Evolutionary conservation across 306 rosid genomes (phyloP).

Genomic region (Vigna radiata): DNA sequence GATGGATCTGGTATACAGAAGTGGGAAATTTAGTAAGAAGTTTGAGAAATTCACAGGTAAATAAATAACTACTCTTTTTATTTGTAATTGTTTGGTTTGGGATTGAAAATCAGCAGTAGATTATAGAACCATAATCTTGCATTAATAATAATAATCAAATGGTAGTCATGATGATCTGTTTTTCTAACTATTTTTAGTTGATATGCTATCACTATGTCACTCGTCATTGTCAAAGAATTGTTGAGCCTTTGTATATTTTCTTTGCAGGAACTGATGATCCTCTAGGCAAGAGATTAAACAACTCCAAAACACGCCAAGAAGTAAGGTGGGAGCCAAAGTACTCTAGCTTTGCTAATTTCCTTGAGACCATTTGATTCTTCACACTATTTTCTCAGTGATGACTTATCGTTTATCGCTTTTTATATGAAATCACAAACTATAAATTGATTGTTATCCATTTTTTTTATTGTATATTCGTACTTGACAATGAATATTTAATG

Average conservation of each 20-base stretch:
- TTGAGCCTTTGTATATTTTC: not conserved
- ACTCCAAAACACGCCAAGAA: conserved; percentile 77
- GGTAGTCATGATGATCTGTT: not conserved
- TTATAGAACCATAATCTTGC: conserved; percentile 14
- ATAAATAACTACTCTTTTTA: conserved; percentile 21
- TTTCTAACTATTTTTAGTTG: not conserved
- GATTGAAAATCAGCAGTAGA: not conserved
- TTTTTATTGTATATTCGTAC: not conserved
- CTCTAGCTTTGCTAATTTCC: conserved; percentile 74
- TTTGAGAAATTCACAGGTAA: conserved; percentile 84
- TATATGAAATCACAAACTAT: conserved; percentile 26
- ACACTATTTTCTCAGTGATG: conserved; percentile 38
- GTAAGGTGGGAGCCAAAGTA: conserved; percentile 96
- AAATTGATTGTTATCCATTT: not conserved
- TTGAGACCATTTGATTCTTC: conserved; percentile 58
- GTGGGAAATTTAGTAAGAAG: conserved; percentile 78
- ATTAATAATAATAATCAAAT: not conserved
- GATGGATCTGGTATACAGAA: conserved; percentile 81
- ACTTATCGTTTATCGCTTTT: conserved; percentile 36
- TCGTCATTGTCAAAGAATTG: conserved; percentile 3
- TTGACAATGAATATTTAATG: not conserved
- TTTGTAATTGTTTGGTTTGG: conserved; percentile 1
- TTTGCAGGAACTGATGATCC: conserved; percentile 77
- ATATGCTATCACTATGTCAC: not conserved
- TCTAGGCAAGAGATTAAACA: conserved; percentile 88